Conservation (phyloP, 768 basidiomycete genomes). For the Polyporus arcularius region DNA sequence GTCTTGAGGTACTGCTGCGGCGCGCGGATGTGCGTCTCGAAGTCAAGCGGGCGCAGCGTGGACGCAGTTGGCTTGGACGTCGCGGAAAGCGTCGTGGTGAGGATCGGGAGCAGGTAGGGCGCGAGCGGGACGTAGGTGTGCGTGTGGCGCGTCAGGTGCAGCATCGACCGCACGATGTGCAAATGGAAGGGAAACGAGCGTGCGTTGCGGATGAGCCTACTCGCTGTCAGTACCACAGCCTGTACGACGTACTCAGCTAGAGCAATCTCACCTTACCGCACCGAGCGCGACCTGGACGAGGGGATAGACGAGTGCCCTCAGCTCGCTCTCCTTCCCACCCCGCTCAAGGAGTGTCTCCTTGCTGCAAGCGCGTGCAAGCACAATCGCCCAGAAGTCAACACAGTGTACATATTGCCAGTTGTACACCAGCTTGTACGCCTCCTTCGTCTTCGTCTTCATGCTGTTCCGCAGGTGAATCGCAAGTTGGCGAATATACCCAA, state of each 20-base stretch:
- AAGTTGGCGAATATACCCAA: slow-evolving; percentile 92
- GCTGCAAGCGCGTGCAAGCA: slow-evolving; percentile 81
- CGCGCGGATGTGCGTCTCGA: slow-evolving; percentile 83
- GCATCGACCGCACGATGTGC: slow-evolving; percentile 85
- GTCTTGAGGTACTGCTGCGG: slow-evolving; percentile 90
- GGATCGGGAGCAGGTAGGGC: slow-evolving; percentile 83
- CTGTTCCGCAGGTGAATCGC: slow-evolving; percentile 91
- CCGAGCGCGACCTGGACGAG: slow-evolving; percentile 93
- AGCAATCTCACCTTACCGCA: slow-evolving; percentile 75
- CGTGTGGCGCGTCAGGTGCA: slow-evolving; percentile 83
- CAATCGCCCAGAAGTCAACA: slow-evolving; percentile 94
- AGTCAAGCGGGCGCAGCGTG: slow-evolving; percentile 85
- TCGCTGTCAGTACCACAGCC: not conserved
- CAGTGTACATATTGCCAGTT: slow-evolving; percentile 99
- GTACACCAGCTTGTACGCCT: slow-evolving; percentile 92
- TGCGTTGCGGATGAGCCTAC: slow-evolving; percentile 84
- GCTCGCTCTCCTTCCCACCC: slow-evolving; percentile 66
- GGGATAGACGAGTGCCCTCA: slow-evolving; percentile 91
- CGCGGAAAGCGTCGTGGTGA: slow-evolving; percentile 70
- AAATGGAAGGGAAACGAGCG: slow-evolving; percentile 96
- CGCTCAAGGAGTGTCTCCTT: slow-evolving; percentile 51
- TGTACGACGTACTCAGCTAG: not conserved
- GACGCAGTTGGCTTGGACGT: slow-evolving; percentile 78
- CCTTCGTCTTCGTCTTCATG: slow-evolving; percentile 89
- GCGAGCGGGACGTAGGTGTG: slow-evolving; percentile 85